Base-by-base conservation (phyloP, 345 rosid genomes). In the Heritiera fomes region DNA sequence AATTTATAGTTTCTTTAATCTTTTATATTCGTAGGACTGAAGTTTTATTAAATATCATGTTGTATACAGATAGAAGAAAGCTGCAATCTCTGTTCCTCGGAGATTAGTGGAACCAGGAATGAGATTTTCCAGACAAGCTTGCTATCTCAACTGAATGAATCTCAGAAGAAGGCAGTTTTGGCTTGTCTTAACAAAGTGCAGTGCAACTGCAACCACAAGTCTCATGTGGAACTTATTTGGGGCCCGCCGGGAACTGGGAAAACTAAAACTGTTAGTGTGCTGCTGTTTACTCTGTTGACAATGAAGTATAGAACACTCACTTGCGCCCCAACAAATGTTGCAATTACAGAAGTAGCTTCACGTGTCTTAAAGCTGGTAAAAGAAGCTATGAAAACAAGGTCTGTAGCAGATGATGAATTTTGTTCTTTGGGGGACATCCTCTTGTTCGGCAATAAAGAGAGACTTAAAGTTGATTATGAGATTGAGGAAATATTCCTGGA, bases 161-260 rank as follows among this genome's bases (percentile, higher is more conserved):
- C 83, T 41, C 93, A 89, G 69, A 34, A 13, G 1, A 58, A 75
- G 15, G 87, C 88, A 7, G 52, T 85, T 20, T 59, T 52, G 7
- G 56, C 67, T 18, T 83, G 88, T 47, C 85, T 87, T 58, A 6
- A 9, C 45, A 81, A 67, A 75, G 20, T 68, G 18, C 40, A 50
- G 18, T 34, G 38, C 38, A 1, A 34, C 38, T 84, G 86, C 76
- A 45, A 65, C 32, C 87, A 88, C 74, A 76, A 59, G 80, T 66
- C 81, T 3, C 12, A 58, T 15, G 81, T 89, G 50, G 82, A 85
- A 67, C 86, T 88, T 30, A 78, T 89, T 34, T 86, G 89, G 91
- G 92, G 92, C 7, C 89, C 88, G 1, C 88, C 89, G 0, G 92
- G 92, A 64, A 88, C 92, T 5, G 92, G 92, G 52, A 89, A 89